A percentile compares a stretch with the other conserved stretches of the same genome.
phyloP scores from a whole-genome alignment of 805 yeast genomes.

The Schizosaccharomyces japonicus region DNA sequence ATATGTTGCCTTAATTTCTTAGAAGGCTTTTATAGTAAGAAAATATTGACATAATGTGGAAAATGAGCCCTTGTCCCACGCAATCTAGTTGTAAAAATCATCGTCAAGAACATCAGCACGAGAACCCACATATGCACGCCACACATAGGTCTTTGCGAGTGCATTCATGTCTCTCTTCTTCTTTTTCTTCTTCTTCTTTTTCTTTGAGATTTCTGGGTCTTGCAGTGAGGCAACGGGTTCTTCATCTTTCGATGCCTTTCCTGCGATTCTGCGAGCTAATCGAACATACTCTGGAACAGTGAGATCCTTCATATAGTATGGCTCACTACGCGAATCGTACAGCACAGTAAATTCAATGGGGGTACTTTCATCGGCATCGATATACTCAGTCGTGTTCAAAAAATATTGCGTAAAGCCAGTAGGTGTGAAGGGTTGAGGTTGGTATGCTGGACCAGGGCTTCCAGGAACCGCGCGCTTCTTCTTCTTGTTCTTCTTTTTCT shows the following conservation, averaged over 20 bases:
- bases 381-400: conserved; percentile 33
- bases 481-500: conserved; percentile 13
- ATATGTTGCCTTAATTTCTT: no score
- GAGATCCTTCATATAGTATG: conserved; percentile 30
- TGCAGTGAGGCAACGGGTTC: no score
- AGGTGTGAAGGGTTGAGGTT: conserved; percentile 50
- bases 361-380: conserved; percentile 18
- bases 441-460: conserved; percentile 58
- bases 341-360: conserved; percentile 20
- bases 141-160: background rate
- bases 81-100: no score
- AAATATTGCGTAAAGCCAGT: conserved; percentile 48
- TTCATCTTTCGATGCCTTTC: background rate
- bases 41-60: no score
- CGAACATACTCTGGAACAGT: conserved; percentile 40
- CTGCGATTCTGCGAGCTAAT: conserved; percentile 17
- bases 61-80: no score
- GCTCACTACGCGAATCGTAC: conserved; percentile 39
- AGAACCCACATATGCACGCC: conserved; percentile 2
- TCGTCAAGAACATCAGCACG: background rate
- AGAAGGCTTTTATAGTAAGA: no score
- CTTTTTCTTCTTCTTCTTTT: no score
- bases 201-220: no score
- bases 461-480: conserved; percentile 10
- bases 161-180: background rate